Evolutionary conservation across 2,329 filamentous ascomycete genomes (phyloP), one percentile per base, ranked within the genome.

Genomic region (Cordyceps cateniannulata): DNA sequence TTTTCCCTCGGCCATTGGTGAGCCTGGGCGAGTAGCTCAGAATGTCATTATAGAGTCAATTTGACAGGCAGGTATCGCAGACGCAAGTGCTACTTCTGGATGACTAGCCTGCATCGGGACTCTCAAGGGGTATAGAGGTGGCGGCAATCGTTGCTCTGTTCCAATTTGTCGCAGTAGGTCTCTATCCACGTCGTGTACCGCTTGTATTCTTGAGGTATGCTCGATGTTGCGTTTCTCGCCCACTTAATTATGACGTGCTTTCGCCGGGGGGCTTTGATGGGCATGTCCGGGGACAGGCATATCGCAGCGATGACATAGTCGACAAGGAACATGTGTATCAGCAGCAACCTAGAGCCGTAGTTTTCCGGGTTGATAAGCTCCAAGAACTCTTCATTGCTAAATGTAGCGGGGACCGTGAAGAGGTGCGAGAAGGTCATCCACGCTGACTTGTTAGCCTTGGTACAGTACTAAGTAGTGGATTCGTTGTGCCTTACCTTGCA

Each of bases 281-380:
- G 62, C 22, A 66, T 63, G 3, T 60, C 45, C 1, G 64, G 65
- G 0, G 66, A 54, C 18, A 70, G 63, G 24, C 66, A 67, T 29
- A 63, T 67, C 16, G 62, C 62, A 4, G 66, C 69, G 3, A 71
- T 60, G 0, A 69, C 49, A 45, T 72, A 71, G 24, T 72, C 70
- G 3, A 72, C 56, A 2, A 77, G 65, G 20, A 75, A 70, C 62
- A 72, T 71, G 62, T 76, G 73, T 6, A 75, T 69, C 24, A 74
- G 65, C 1, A 76, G 66, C 1, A 77, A 65, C 56, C 75, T 72
- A 2, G 69, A 69, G 1, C 65, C 57, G 55, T 70, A 64, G 60
- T 73, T 75, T 5, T 65, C 64, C 0, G 70, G 63, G 35, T 72
- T 62, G 7, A 67, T 66, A 25, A 76, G 74, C 1, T 65, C 56